Conservation (phyloP, 2,329 filamentous ascomycete genomes). For the Bipolaris bicolor region DNA sequence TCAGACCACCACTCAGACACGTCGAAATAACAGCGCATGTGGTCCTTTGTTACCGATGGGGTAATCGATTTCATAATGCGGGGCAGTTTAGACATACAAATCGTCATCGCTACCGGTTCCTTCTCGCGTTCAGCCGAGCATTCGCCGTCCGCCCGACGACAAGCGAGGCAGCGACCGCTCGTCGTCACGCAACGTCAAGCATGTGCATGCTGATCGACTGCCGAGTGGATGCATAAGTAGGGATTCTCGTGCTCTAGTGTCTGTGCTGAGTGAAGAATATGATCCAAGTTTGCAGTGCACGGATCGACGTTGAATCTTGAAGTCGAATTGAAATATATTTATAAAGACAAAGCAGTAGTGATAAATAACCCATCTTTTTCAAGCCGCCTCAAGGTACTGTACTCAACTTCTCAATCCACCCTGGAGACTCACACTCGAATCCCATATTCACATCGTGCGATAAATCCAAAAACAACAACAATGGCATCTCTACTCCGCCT, state of each 20-base stretch:
- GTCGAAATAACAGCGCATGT: slow-evolving; percentile 5
- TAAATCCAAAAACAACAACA: not conserved
- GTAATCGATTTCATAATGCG: slow-evolving; percentile 20
- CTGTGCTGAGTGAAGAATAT: slow-evolving; percentile 1
- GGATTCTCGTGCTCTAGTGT: not conserved
- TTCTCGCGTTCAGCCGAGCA: slow-evolving; percentile 19
- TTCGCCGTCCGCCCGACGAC: slow-evolving; percentile 29
- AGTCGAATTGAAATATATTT: not conserved
- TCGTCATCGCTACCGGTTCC: slow-evolving; percentile 4
- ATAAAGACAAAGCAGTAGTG: not conserved
- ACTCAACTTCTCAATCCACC: not conserved
- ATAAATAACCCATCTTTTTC: not conserved
- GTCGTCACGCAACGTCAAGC: slow-evolving; percentile 5
- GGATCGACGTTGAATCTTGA: not conserved
- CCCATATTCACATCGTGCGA: not conserved
- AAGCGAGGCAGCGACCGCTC: slow-evolving; percentile 23
- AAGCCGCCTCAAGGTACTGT: not conserved
- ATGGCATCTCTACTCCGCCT: slow-evolving; percentile 34
- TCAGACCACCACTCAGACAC: slow-evolving; percentile 14
- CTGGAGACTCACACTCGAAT: too few relatives aligned
- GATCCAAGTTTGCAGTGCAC: not conserved
- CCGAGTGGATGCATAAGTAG: slow-evolving; percentile 1
- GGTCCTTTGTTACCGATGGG: slow-evolving; percentile 22
- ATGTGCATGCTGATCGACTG: not conserved
- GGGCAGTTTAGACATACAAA: slow-evolving; percentile 14